Evolutionary conservation across 1,284 basidiomycete genomes (phyloP), one percentile per base, ranked within the genome.

Genomic region (Golubevia pallescens): DNA sequence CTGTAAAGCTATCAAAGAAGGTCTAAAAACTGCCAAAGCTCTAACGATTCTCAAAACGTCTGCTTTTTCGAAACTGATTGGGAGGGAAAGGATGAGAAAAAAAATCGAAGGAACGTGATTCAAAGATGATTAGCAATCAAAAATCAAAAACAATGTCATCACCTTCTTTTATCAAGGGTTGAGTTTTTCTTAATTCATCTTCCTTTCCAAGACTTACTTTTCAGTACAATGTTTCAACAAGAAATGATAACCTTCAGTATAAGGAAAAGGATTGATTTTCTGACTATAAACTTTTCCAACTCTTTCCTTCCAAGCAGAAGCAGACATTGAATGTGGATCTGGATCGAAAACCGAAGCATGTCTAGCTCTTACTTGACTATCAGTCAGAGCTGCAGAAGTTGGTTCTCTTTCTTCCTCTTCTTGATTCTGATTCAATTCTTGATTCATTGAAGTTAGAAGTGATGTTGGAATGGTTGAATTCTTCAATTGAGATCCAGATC

Each of bases 31-130:
- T 48, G 96, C 94, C 61, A 99, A 88, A 16, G 95, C 93, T 55
- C 94, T 92, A 23, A 98, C 95, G 73, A 99, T 92, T 62, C 94
- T 93, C 56, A 99, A 86, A 65, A 96, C 94, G 78, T 97, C 95
- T 80, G 93, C 92, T 88, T 97, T 97, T 81, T 96, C 94, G 86
- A 97, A 98, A 73, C 93, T 95, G 86, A 80, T 72, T 63, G 10
- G 34, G 34, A 38, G 34, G 34, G 34, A 10, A 38, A 70, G 48
- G 57, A 69, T 58, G 52, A 51, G 52, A 75, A 69, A 61, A 73
- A 65, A 76, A 77, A 63, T 75, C 69, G 69, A 21, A n/a, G n/a
- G n/a, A n/a, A n/a, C n/a, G n/a, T n/a, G n/a, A n/a, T n/a, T n/a
- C n/a, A n/a, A n/a, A n/a, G n/a, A n/a, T n/a, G n/a, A n/a, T n/a